A percentile compares a stretch with the other conserved stretches of the same genome.
phyloP scores from a whole-genome alignment of 2,329 filamentous ascomycete genomes.

The Talaromyces verruculosus region DNA sequence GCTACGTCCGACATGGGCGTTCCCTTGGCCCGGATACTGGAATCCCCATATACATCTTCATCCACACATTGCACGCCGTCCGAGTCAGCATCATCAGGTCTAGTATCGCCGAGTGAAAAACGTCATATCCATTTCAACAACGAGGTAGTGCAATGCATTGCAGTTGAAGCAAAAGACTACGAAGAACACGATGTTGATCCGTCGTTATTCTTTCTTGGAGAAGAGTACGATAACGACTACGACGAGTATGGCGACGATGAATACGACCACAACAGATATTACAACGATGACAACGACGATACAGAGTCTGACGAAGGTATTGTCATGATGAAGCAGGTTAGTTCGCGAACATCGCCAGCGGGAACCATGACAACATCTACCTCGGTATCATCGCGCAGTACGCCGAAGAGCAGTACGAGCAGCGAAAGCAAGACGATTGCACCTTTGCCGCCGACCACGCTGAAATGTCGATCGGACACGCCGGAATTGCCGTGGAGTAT shows the following conservation, averaged over 20 bases:
- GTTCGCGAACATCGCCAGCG: conserved; percentile 52
- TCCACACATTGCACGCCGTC: conserved; percentile 60
- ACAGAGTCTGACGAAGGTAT: conserved; percentile 73
- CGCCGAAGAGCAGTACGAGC: conserved; percentile 56
- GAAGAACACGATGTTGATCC: conserved; percentile 55
- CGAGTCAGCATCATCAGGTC: conserved; percentile 69
- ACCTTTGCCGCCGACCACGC: conserved; percentile 79
- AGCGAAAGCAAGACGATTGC: conserved; percentile 81
- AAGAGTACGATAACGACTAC: conserved; percentile 45
- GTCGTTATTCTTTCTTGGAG: conserved; percentile 29
- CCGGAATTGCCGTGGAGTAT: conserved; percentile 54
- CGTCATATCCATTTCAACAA: conserved; percentile 97
- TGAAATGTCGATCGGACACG: conserved; percentile 79
- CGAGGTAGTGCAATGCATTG: conserved; percentile 93
- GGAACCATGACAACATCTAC: not conserved
- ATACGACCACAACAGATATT: not conserved
- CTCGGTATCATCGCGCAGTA: conserved; percentile 43
- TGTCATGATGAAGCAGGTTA: conserved; percentile 75
- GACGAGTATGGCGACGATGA: conserved; percentile 68
- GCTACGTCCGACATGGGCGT: conserved; percentile 69
- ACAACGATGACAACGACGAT: conserved; percentile 45
- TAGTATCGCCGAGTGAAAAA: conserved; percentile 62
- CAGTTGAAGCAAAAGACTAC: conserved; percentile 80
- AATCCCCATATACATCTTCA: conserved; percentile 42
- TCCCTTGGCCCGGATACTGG: conserved; percentile 58